phyloP scores from a whole-genome alignment of 345 rosid genomes.

The Noccaea bulbosa region DNA sequence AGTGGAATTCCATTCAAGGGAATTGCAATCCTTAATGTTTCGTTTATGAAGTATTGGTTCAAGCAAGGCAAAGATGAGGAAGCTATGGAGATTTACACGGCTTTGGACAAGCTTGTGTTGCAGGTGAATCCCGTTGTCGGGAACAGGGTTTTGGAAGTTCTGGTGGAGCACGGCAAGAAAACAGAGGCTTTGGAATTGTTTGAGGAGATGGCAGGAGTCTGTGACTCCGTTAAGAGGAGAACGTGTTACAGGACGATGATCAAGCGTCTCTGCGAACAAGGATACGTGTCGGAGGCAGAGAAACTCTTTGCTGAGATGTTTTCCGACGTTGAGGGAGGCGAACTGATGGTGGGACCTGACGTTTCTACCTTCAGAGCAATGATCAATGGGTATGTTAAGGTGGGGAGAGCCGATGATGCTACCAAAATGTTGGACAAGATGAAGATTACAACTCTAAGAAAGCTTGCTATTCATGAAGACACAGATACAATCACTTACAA shows the following conservation, averaged over 20 bases:
- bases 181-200: too few species aligned
- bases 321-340: not conserved
- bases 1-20: not conserved
- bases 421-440: not conserved
- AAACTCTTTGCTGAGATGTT: not conserved
- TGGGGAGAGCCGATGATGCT: constrained; percentile 4
- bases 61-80: not conserved
- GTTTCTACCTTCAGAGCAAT: not conserved
- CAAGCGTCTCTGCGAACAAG: not conserved
- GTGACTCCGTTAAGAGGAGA: not conserved
- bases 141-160: not conserved
- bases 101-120: not conserved
- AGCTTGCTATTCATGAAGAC: constrained; percentile 10
- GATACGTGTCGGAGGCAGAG: not conserved
- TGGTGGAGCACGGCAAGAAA: too few species aligned
- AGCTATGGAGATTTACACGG: not conserved
- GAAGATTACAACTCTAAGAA: constrained; percentile 1
- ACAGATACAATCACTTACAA: too few species aligned
- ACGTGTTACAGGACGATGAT: not conserved
- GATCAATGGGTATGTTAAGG: constrained; percentile 7
- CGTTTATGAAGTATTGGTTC: not conserved
- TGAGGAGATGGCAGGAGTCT: not conserved
- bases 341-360: not conserved
- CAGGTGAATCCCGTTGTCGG: not conserved
- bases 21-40: not conserved